Percentiles rank a stretch among this genome's conserved stretches.
Evolutionary conservation across 176 grass and related monocot species (phyloP).

Genomic region (Carex parvula): DNA sequence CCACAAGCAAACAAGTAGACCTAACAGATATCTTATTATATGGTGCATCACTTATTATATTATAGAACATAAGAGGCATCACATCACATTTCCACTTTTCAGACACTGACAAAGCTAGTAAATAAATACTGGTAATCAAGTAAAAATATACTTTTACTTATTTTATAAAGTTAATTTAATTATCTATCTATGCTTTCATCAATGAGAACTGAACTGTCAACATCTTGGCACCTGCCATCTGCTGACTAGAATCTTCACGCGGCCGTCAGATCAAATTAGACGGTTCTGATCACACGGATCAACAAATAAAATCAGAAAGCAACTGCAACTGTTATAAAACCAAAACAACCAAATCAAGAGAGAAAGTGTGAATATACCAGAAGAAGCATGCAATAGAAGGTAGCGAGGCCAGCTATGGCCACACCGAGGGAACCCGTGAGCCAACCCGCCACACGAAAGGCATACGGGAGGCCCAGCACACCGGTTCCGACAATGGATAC

Average conservation of each 20-base stretch:
- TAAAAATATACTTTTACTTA: background rate
- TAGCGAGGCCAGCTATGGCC: constrained; percentile 42
- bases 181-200: background rate
- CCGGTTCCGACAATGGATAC: constrained; percentile 90
- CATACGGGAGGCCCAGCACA: constrained; percentile 82
- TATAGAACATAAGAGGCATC: background rate
- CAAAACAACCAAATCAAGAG: background rate
- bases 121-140: background rate
- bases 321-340: background rate
- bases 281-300: background rate
- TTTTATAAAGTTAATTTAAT: background rate
- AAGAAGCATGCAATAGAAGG: constrained; percentile 94
- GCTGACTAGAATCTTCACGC: background rate
- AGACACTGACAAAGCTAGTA: background rate
- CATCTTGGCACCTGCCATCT: background rate
- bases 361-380: constrained; percentile 36
- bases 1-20: background rate
- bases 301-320: background rate
- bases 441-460: constrained; percentile 77
- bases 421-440: constrained; percentile 60
- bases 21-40: constrained; percentile 11
- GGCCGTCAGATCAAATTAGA: background rate
- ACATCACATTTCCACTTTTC: background rate
- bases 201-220: background rate
- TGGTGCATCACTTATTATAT: background rate